Conservation (phyloP, 768 basidiomycete species). For the Boletus rubescentipes region DNA sequence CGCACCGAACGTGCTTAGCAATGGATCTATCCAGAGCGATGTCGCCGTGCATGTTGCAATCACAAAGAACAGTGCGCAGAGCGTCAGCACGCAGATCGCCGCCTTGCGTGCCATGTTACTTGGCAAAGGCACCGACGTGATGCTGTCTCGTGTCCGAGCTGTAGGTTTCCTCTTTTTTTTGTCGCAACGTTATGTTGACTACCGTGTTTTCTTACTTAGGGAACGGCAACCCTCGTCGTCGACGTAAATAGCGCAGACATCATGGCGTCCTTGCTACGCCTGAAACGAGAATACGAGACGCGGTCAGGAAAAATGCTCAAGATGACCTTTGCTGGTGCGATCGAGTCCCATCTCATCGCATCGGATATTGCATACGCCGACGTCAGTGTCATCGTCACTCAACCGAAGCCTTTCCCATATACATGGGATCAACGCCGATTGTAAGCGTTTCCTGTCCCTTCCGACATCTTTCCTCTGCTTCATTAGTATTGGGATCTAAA, state of each 20-base stretch:
- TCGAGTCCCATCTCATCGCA: constrained; percentile 66
- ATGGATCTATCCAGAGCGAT: constrained; percentile 41
- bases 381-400: constrained; percentile 71
- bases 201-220: constrained; percentile 33
- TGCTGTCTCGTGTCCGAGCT: constrained; percentile 16
- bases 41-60: constrained; percentile 65
- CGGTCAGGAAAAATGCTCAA: constrained; percentile 55
- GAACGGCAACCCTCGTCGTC: constrained; percentile 64
- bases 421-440: constrained; percentile 66
- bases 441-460: constrained; percentile 35
- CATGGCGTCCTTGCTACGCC: constrained; percentile 64
- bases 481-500: background rate
- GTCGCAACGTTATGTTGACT: background rate
- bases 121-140: constrained; percentile 46
- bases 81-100: constrained; percentile 68
- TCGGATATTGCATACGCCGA: constrained; percentile 62
- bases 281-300: constrained; percentile 68
- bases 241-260: constrained; percentile 69
- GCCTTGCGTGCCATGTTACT: constrained; percentile 60
- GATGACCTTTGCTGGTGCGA: constrained; percentile 61
- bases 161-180: background rate
- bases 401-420: constrained; percentile 59
- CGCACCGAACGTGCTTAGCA: constrained; percentile 25
- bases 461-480: background rate
- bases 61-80: constrained; percentile 39